A percentile compares a stretch with the other conserved stretches of the same genome.
Conservation (phyloP, 169 alveolate genomes). For the Eimeria praecox region DNA sequence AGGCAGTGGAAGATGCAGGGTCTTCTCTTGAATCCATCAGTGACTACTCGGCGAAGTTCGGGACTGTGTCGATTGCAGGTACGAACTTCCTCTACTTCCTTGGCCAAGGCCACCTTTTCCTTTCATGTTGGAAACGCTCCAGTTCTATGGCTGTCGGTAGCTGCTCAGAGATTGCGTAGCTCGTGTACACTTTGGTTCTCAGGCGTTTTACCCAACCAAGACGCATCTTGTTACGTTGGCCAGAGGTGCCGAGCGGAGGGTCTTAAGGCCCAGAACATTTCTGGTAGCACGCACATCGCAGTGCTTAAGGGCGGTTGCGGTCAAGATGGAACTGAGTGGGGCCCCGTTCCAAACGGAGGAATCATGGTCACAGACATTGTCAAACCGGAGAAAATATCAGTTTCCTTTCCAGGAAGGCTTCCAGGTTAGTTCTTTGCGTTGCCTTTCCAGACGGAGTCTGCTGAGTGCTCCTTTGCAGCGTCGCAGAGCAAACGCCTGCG, state of each 20-base stretch:
- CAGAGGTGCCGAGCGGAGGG: not conserved
- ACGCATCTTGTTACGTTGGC: constrained; percentile 48
- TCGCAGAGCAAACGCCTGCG: not conserved
- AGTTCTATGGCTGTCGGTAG: not conserved
- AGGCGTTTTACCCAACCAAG: constrained; percentile 69
- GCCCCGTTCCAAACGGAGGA: constrained; percentile 35
- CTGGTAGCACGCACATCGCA: not conserved
- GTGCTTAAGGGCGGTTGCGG: constrained; percentile 74
- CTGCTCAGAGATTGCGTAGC: not conserved
- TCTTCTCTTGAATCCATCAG: not conserved
- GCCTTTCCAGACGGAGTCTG: not conserved
- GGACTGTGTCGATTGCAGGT: constrained; percentile 52
- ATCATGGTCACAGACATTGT: constrained; percentile 13
- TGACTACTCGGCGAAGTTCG: constrained; percentile 60
- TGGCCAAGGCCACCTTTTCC: not conserved
- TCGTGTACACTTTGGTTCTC: not conserved
- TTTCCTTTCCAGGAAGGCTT: constrained; percentile 23
- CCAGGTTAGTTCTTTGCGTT: constrained; percentile 38
- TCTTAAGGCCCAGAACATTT: constrained; percentile 34
- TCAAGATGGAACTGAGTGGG: constrained; percentile 35
- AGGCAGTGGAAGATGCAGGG: constrained; percentile 1
- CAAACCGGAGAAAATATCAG: not conserved
- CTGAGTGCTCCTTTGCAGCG: not conserved
- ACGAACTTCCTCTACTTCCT: not conserved
- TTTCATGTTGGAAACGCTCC: not conserved